Conservation (phyloP, 163 green algal species). For the Scenedesmus sp. region DNA sequence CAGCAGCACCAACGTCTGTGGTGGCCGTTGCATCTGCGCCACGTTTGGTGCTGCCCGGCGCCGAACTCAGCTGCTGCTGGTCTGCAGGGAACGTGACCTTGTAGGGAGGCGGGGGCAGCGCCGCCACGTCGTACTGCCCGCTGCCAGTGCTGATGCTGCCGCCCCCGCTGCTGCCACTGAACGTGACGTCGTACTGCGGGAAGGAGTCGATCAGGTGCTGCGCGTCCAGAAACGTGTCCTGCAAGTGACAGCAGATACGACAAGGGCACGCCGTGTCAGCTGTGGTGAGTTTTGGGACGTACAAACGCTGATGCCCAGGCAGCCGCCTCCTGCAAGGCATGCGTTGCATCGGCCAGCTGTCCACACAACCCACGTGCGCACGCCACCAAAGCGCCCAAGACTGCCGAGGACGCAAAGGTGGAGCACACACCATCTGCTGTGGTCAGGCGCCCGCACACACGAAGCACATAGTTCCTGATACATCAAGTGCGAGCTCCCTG, state of each 20-base stretch:
- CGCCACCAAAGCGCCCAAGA: too few relatives aligned
- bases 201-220: conserved; percentile 93
- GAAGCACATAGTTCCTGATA: too few relatives aligned
- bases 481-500: neutral
- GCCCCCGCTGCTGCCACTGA: conserved; percentile 38
- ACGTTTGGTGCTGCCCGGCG: conserved; percentile 50
- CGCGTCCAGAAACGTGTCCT: conserved; percentile 97
- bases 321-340: too few relatives aligned
- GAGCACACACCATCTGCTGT: too few relatives aligned
- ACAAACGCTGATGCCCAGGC: too few relatives aligned
- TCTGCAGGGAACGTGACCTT: conserved; percentile 82
- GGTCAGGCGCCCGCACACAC: too few relatives aligned
- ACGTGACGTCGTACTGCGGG: conserved; percentile 77
- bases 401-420: too few relatives aligned
- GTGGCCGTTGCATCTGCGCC: conserved; percentile 26
- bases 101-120: conserved; percentile 74
- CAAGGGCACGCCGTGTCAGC: neutral
- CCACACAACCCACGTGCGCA: too few relatives aligned
- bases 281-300: neutral
- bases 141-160: conserved; percentile 24
- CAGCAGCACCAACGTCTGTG: neutral
- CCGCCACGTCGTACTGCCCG: conserved; percentile 7
- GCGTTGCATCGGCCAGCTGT: too few relatives aligned
- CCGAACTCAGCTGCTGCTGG: conserved; percentile 8
- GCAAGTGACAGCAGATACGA: neutral